Evolutionary conservation across 2,329 filamentous ascomycete genomes (phyloP), one percentile per base, ranked within the genome.

Genomic region (Oidium heveae): DNA sequence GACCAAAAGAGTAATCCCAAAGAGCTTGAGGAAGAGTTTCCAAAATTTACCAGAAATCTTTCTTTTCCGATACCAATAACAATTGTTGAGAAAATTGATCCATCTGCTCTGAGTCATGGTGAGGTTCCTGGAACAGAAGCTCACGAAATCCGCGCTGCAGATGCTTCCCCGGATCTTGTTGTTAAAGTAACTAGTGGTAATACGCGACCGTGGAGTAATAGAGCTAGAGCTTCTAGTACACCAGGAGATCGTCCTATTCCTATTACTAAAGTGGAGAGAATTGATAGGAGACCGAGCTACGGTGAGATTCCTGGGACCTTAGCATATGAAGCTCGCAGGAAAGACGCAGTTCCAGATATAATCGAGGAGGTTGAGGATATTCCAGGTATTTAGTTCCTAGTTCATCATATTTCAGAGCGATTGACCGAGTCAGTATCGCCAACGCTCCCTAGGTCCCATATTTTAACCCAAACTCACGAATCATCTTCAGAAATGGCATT

Each of bases 361-460:
- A 75, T 79, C 58, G 73, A 76, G 55, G 60, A 62, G 53, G 61
- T 64, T 9, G 64, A 68, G 51, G 71, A 74, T 63, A 63, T 66
- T 57, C 67, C 74, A 71, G 76, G 78, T 82, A 77, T 73, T 76
- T 70, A 58, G 56, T 56, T 54, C 57, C 55, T 46, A 55, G 57
- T 56, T 57, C 49, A 56, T 62, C 57, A 39, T 57, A 54, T 56
- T 61, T 63, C 68, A 71, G 69, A 73, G 67, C 73, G 65, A 75
- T 76, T 79, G 74, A 79, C 74, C 69, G 71, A 72, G 70, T 69
- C 74, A 77, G 75, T 71, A 68, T 73, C 70, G 69, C 71, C 72
- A 71, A 72, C 71, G 61, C 66, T 65, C 63, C 68, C 68, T 68
- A 76, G 73, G 70, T 72, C 70, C 64, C 59, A 63, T 57, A 60